A percentile compares a stretch with the other conserved stretches of the same genome.
phyloP scores from a whole-genome alignment of 495 filamentous ascomycete species.

The Hyaloscypha finlandica region DNA sequence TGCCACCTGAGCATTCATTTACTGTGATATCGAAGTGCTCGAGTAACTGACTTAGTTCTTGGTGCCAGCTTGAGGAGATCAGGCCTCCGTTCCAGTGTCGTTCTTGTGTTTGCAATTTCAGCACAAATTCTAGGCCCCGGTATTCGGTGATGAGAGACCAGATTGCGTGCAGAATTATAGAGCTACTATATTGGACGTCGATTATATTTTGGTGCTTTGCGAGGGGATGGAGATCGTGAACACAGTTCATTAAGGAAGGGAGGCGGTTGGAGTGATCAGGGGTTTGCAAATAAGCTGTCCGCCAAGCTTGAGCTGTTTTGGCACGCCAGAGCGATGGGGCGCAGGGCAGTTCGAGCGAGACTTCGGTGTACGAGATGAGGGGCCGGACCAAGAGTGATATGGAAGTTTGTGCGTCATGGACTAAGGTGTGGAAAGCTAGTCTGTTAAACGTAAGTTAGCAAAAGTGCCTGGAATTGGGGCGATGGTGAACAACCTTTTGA shows the following conservation, averaged over 20 bases:
- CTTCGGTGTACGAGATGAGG: conserved; percentile 63
- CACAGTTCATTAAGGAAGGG: conserved; percentile 6
- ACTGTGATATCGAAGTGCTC: not conserved
- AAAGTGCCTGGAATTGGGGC: not conserved
- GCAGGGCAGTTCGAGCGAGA: conserved; percentile 59
- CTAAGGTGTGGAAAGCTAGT: conserved; percentile 57
- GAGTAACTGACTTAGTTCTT: conserved; percentile 6
- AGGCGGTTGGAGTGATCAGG: not conserved
- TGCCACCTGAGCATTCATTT: not conserved
- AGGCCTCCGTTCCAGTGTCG: not conserved
- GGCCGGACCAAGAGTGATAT: conserved; percentile 58
- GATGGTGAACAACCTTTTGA: conserved; percentile 40
- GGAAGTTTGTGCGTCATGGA: conserved; percentile 59
- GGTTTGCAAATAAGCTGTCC: conserved; percentile 44
- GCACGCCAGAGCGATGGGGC: conserved; percentile 59
- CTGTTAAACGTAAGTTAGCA: not conserved
- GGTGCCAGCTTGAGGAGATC: not conserved
- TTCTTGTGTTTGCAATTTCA: conserved; percentile 4
- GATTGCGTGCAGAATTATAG: conserved; percentile 56
- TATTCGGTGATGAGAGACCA: conserved; percentile 63
- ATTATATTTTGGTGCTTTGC: conserved; percentile 40
- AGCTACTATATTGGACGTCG: conserved; percentile 52
- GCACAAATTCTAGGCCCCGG: conserved; percentile 19
- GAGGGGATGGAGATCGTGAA: conserved; percentile 12
- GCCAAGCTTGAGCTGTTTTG: conserved; percentile 56